These are phyloP conservation scores for Kernera saxatilis DNA, from an alignment of 345 rosid species.

Conservation along the genomic window DNA sequence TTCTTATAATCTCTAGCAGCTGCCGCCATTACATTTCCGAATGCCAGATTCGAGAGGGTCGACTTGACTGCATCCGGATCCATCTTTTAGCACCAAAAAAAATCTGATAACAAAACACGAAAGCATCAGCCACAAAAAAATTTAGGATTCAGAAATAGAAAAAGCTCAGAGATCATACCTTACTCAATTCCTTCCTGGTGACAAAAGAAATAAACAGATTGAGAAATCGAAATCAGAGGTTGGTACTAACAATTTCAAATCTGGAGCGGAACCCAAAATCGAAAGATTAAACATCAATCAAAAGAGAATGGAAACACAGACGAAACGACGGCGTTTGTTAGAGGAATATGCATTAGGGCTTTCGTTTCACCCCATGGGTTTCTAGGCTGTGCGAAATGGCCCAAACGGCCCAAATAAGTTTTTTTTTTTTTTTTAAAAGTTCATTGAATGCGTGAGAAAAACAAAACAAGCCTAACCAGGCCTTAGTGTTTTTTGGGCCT, in stretches of 20 bases:
- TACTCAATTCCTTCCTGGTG: background rate
- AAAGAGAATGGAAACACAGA: background rate
- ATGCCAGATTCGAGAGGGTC: conserved; percentile 75
- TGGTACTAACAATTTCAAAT: conserved; percentile 6
- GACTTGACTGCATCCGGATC: conserved; percentile 90
- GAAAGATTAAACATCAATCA: background rate
- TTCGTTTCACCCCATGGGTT: background rate
- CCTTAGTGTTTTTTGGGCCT: too few species aligned
- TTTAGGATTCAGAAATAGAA: background rate
- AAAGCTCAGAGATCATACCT: conserved; percentile 12
- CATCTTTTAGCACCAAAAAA: conserved; percentile 36
- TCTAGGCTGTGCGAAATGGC: background rate
- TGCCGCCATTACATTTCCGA: conserved; percentile 95
- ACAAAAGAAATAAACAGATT: background rate
- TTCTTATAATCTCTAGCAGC: conserved; percentile 93
- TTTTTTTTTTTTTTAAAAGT: too few species aligned
- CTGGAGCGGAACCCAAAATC: conserved; percentile 23
- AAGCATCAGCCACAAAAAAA: background rate
- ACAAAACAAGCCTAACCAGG: too few species aligned
- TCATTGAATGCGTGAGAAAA: too few species aligned
- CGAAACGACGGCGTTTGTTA: background rate
- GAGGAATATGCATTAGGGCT: background rate
- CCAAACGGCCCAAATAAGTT: background rate
- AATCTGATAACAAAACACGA: background rate
- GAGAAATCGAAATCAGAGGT: conserved; percentile 5